Conservation (phyloP, 306 rosid genomes). For the Luffa acutangula region DNA sequence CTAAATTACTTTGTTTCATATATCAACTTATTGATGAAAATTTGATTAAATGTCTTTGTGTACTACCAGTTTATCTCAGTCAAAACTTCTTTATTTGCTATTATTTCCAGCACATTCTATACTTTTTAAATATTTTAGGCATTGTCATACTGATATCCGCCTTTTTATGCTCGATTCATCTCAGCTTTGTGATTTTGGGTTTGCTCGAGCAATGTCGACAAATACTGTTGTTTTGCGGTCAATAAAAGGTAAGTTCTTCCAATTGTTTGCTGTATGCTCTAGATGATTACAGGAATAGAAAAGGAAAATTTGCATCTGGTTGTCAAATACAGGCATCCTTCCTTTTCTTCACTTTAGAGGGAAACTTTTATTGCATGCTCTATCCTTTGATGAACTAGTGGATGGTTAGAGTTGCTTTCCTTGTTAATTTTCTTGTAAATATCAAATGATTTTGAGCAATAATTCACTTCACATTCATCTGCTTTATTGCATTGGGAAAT, state of each 20-base stretch:
- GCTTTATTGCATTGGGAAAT: neutral
- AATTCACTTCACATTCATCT: neutral
- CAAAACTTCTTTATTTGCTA: neutral
- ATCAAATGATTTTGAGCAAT: neutral
- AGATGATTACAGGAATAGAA: neutral
- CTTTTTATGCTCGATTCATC: conserved; percentile 10
- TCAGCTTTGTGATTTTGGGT: conserved; percentile 98
- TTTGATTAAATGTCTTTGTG: neutral
- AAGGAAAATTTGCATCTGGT: neutral
- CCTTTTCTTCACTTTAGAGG: neutral
- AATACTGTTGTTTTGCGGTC: conserved; percentile 94
- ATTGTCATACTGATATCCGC: neutral
- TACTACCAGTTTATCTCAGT: neutral
- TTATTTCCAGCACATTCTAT: neutral
- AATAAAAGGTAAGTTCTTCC: conserved; percentile 62
- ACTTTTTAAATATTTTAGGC: neutral
- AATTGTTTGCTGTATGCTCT: conserved; percentile 9
- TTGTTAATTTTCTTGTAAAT: neutral
- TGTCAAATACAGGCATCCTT: neutral
- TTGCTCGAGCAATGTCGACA: conserved; percentile 99
- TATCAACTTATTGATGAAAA: neutral
- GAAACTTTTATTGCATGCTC: neutral
- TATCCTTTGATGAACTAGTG: neutral
- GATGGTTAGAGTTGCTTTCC: neutral
- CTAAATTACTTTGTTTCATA: neutral